Percentiles rank a stretch among this genome's conserved stretches.
phyloP scores from a whole-genome alignment of 2,329 filamentous ascomycete genomes.

The Dendrostoma leiphaemia region DNA sequence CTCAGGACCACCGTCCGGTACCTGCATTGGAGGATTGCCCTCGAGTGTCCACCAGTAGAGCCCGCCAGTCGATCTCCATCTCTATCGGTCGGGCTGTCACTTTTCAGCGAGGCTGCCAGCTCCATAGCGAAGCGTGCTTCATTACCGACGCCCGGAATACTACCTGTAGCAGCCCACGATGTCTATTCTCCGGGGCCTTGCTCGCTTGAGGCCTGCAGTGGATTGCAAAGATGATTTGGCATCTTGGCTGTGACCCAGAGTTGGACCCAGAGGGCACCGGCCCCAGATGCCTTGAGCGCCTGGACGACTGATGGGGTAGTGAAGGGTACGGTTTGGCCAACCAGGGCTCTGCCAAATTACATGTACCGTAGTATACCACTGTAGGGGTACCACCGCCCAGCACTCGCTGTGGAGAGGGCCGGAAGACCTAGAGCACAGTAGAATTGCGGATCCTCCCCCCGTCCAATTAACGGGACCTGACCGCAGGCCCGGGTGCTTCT shows the following conservation, averaged over 20 bases:
- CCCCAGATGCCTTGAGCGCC: slow-evolving; percentile 10
- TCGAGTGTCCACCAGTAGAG: neutral
- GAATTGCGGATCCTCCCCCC: too few relatives aligned
- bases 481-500: too few relatives aligned
- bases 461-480: too few relatives aligned
- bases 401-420: too few relatives aligned
- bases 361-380: neutral
- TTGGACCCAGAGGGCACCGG: neutral
- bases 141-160: slow-evolving; percentile 10
- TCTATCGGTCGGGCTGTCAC: neutral
- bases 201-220: neutral
- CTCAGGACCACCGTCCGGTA: neutral
- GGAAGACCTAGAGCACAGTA: too few relatives aligned
- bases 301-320: too few relatives aligned
- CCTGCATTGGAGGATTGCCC: neutral
- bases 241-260: neutral
- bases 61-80: neutral
- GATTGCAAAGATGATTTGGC: neutral
- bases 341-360: slow-evolving; percentile 10
- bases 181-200: slow-evolving; percentile 1
- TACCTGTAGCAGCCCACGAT: slow-evolving; percentile 1
- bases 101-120: neutral
- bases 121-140: neutral
- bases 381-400: too few relatives aligned
- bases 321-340: slow-evolving; percentile 1